Conservation (phyloP, 352 stramenopile species). For the Thalassiosira delicatula region DNA sequence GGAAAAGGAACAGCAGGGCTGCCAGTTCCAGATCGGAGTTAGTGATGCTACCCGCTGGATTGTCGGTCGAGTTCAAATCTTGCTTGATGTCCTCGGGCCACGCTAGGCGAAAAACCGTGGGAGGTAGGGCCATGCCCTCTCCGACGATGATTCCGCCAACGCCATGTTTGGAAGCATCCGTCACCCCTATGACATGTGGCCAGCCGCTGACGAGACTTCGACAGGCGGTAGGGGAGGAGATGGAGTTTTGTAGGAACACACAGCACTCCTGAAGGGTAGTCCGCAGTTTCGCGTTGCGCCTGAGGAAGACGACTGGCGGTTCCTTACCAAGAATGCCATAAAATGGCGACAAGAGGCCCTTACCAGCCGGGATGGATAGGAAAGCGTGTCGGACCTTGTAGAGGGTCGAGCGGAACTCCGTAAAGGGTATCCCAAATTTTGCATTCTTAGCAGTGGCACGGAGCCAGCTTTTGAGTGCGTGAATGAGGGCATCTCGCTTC, state of each 20-base stretch:
- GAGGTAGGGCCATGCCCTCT: background rate
- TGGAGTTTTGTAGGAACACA: background rate
- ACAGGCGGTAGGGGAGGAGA: background rate
- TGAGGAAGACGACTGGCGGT: background rate
- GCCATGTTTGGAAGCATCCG: constrained; percentile 20
- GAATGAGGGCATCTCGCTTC: constrained; percentile 4
- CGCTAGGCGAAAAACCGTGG: constrained; percentile 23
- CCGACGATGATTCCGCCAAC: constrained; percentile 32
- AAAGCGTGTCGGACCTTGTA: background rate
- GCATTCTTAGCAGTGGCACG: background rate
- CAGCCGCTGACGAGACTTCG: constrained; percentile 4
- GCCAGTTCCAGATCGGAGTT: constrained; percentile 52
- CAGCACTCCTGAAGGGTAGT: background rate
- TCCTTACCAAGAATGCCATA: background rate
- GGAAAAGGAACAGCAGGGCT: constrained; percentile 29
- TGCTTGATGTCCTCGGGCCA: constrained; percentile 14
- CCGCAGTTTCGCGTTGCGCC: background rate
- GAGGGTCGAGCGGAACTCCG: background rate
- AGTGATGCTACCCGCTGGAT: constrained; percentile 12
- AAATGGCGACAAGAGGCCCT: constrained; percentile 11
- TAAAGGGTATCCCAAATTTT: background rate
- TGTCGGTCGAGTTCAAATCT: too few relatives aligned
- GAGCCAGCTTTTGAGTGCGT: background rate
- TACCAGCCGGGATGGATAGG: constrained; percentile 1
- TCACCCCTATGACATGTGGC: constrained; percentile 12